Base-by-base conservation (phyloP, 208 protist genomes). In the Crithidia sp. region DNA sequence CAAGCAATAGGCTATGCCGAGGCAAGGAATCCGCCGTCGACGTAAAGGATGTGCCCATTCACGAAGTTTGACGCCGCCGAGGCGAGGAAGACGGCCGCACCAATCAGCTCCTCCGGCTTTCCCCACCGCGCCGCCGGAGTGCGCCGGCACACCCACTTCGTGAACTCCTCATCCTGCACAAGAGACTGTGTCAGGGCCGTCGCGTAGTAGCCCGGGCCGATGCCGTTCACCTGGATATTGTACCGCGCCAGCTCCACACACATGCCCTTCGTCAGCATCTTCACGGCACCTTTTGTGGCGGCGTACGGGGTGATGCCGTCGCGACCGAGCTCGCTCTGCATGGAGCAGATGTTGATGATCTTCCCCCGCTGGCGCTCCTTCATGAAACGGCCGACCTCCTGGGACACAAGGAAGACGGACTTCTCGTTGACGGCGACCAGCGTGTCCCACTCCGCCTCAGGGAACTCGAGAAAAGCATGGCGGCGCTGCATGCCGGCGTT, bases 401-500 rank as follows among this genome's bases (percentile, higher is more conserved):
- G 71, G n/a, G 73, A 80, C 3, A 71, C 45, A 45, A 86, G 67
- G 59, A 90, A 86, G 8, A 71, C 64, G 0, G 77, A 47, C n/a
- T 71, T 81, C 47, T 85, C 62, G 54, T 89, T 86, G 10, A 86
- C 55, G 7, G 77, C 43, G 10, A 89, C 72, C 17, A 89, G 57
- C 37, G 67, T 70, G 50, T 86, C 76, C 77, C 74, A 86, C 28
- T 77, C 76, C 49, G 76, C 81, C 14, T 66, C 39, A 7, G 79
- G 65, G 63, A 83, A 84, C 39, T 82, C 71, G 4, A 71, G 66
- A 12, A 88, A 74, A 4, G 71, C 53, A 7, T 68, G 64, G 36
- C 82, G 74, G 52, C 81, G 69, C 53, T 88, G 80, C 5, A 87
- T 58, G 47, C 84, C 81, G 8, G 87, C 81, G 68, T 92, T 92